phyloP scores from a whole-genome alignment of 108 stramenopile species.

The Cylindrotheca closterium region DNA sequence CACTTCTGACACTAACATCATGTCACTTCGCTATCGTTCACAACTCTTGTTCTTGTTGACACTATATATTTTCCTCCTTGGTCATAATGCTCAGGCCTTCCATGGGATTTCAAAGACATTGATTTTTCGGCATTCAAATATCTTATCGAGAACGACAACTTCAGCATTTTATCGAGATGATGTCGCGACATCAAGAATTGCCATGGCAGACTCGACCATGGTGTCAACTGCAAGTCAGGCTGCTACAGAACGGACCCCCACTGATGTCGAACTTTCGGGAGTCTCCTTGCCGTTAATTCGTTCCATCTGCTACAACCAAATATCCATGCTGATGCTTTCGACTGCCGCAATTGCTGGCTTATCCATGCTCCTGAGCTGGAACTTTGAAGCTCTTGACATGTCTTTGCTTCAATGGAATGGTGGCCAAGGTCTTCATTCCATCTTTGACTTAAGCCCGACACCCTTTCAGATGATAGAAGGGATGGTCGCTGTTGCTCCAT shows the following conservation, averaged over 20 bases:
- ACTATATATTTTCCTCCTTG: too few species aligned
- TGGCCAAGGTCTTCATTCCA: conserved; percentile 8
- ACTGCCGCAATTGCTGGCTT: conserved; percentile 11
- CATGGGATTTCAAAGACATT: too few species aligned
- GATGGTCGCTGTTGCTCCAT: conserved; percentile 41
- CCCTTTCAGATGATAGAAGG: conserved; percentile 32
- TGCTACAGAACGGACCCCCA: too few species aligned
- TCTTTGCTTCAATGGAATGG: conserved; percentile 24
- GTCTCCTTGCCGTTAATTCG: conserved; percentile 20
- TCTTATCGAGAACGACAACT: not conserved
- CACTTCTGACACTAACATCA: too few species aligned
- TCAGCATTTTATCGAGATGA: not conserved
- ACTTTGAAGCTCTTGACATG: conserved; percentile 10
- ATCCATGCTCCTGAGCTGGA: not conserved
- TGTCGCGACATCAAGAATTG: not conserved
- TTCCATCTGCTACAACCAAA: conserved; percentile 28
- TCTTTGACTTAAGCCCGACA: conserved; percentile 25
- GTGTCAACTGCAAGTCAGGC: too few species aligned
- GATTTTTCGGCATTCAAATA: too few species aligned
- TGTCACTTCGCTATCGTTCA: too few species aligned
- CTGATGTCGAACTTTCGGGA: not conserved
- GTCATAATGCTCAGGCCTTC: too few species aligned
- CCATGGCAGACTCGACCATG: not conserved
- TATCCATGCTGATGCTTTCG: conserved; percentile 14
- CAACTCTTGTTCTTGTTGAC: too few species aligned